These are phyloP conservation scores for Tylopilus sp. DNA, from an alignment of 768 basidiomycete species.

Conservation along the genomic window DNA sequence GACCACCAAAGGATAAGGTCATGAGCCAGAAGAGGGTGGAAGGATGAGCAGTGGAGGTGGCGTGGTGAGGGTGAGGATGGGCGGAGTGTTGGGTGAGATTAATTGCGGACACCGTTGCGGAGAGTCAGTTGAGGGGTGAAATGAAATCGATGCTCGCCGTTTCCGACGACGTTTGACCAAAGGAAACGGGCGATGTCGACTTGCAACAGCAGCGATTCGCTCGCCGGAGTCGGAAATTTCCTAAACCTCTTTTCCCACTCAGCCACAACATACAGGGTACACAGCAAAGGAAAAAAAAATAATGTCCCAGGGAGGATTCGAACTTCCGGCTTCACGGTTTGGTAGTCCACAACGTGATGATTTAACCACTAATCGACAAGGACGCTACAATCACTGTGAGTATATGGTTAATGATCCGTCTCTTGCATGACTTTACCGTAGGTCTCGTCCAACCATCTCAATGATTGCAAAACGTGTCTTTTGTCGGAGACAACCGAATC, in stretches of 20 bases:
- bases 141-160: conserved; percentile 12
- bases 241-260: conserved; percentile 21
- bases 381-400: conserved; percentile 12
- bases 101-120: conserved; percentile 42
- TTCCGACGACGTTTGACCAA: conserved; percentile 15
- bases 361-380: conserved; percentile 46
- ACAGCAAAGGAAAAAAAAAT: conserved; percentile 2
- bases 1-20: conserved; percentile 61
- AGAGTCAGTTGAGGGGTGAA: conserved; percentile 14
- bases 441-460: too few relatives aligned
- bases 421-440: neutral
- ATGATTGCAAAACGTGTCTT: too few relatives aligned
- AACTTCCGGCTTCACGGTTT: conserved; percentile 40
- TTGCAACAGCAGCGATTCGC: conserved; percentile 10
- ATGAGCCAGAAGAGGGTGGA: conserved; percentile 54
- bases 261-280: neutral
- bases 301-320: conserved; percentile 37
- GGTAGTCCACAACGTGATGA: conserved; percentile 39
- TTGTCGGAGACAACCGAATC: too few relatives aligned
- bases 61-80: conserved; percentile 31
- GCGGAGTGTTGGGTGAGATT: conserved; percentile 24
- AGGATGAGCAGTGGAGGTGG: conserved; percentile 36
- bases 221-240: conserved; percentile 27
- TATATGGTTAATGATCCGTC: neutral
- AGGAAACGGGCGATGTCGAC: neutral